Evolutionary conservation across 768 basidiomycete genomes (phyloP).

Genomic region (Trichaptum fuscoviolaceum): DNA sequence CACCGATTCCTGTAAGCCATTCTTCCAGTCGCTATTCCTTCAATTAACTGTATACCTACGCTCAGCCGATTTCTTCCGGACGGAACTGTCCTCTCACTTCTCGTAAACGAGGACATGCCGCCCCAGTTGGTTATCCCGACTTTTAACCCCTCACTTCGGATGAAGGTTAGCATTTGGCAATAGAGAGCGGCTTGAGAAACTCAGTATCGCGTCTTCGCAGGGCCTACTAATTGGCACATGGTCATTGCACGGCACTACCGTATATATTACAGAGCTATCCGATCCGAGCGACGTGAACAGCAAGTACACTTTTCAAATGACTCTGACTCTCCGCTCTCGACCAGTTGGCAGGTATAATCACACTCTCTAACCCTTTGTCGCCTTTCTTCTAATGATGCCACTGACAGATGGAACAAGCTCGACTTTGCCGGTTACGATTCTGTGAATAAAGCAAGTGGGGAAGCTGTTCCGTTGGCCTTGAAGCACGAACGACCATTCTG

Average conservation of each 20-base stretch:
- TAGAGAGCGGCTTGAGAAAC: neutral
- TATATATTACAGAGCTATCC: constrained; percentile 58
- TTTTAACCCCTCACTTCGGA: constrained; percentile 69
- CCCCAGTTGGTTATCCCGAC: constrained; percentile 71
- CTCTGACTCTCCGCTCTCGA: constrained; percentile 61
- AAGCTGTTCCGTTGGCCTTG: constrained; percentile 59
- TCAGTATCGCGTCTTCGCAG: constrained; percentile 28
- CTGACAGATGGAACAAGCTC: constrained; percentile 44
- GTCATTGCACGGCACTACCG: constrained; percentile 56
- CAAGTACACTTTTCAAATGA: constrained; percentile 74
- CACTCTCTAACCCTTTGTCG: neutral
- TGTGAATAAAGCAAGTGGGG: constrained; percentile 71
- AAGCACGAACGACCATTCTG: constrained; percentile 89
- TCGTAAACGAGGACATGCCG: constrained; percentile 71
- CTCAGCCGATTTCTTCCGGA: constrained; percentile 80
- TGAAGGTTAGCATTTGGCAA: constrained; percentile 49
- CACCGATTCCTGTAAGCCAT: constrained; percentile 77
- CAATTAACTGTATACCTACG: constrained; percentile 6
- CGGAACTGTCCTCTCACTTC: constrained; percentile 79
- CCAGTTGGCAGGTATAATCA: constrained; percentile 78
- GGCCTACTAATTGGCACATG: constrained; percentile 71
- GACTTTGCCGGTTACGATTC: constrained; percentile 71
- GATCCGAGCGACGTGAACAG: constrained; percentile 45
- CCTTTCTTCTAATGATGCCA: neutral
- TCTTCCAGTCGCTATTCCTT: neutral